These are phyloP conservation scores for Beverwykella pulmonaria DNA, from an alignment of 495 filamentous ascomycete species.

Conservation along the genomic window DNA sequence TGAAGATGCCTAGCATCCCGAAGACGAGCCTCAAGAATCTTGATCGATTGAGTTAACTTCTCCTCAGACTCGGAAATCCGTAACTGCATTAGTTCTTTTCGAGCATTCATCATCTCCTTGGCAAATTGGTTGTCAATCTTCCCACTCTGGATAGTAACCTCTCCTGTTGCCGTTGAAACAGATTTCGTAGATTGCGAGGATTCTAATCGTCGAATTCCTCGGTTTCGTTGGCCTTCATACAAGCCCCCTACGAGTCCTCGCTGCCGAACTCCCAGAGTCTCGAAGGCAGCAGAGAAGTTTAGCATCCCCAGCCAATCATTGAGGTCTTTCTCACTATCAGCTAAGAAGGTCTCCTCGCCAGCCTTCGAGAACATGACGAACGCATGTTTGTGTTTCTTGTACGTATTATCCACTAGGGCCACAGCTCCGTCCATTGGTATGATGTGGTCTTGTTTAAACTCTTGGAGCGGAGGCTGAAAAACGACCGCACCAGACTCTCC, in stretches of 20 bases:
- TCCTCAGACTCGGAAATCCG: conserved; percentile 85
- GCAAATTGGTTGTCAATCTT: conserved; percentile 79
- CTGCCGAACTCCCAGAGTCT: conserved; percentile 88
- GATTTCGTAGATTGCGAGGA: conserved; percentile 52
- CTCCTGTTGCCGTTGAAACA: conserved; percentile 68
- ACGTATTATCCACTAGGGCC: conserved; percentile 79
- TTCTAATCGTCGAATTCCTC: conserved; percentile 70
- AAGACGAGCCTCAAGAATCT: conserved; percentile 76
- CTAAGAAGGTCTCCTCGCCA: conserved; percentile 88
- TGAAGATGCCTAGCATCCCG: conserved; percentile 92
- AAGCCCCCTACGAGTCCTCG: conserved; percentile 81
- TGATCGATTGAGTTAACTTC: conserved; percentile 70
- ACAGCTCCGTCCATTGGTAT: conserved; percentile 93
- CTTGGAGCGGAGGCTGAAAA: conserved; percentile 83
- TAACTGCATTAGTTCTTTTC: conserved; percentile 76
- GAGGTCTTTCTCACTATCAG: conserved; percentile 85
- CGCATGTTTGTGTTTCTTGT: conserved; percentile 95
- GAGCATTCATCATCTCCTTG: conserved; percentile 77
- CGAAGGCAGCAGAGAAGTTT: conserved; percentile 94
- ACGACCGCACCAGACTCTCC: conserved; percentile 71
- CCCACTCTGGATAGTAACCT: conserved; percentile 66
- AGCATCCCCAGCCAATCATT: conserved; percentile 97
- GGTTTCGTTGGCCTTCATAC: conserved; percentile 79
- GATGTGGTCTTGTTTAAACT: conserved; percentile 89
- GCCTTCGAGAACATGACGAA: conserved; percentile 83